Evolutionary conservation across 257 asterid genomes (phyloP), one percentile per base, ranked within the genome.

Genomic region (Scutellaria minor): DNA sequence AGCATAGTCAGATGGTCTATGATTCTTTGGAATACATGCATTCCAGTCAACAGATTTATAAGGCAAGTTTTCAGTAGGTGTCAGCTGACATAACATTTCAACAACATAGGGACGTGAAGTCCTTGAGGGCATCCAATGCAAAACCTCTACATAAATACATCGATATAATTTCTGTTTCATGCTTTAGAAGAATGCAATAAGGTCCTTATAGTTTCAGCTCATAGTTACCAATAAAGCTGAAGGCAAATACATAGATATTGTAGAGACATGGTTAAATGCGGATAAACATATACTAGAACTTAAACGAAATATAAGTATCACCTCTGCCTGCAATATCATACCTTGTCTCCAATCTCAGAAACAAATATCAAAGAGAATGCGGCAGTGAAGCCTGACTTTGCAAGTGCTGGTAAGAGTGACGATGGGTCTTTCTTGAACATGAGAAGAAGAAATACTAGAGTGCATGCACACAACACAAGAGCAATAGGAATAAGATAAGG

Each of bases 261-360:
- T 18, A 20, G 39, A 54, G 12, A 2, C 6, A 9, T 20, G 5
- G 8, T 54, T 9, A 55, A 24, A 22, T 24, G 40, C 62, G 24
- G 62, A 63, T n/a, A 61, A 14, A 41, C 37, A 66, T 37, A 67
- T 44, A 11, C 39, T 55, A 51, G 50, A 18, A 10, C 45, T 35
- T 13, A 10, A 51, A 47, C 11, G 6, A 60, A 59, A 40, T 9
- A 31, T 24, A 74, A 24, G 12, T 14, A 10, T 12, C 50, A 15
- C 56, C 71, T 47, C 55, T 74, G 12, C 46, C 66, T 27, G 53
- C 71, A 56, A 78, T 63, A 73, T 71, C 40, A 66, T 87, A 90
- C 97, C 96, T 92, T 92, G 89, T 92, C 98, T 69, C 97, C 98
- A 77, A 92, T 92, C 83, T 92, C 98, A 7, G 97, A 92, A 76